Percentiles rank a stretch among this genome's conserved stretches.
Conservation (phyloP, 768 basidiomycete species). For the Hydnomerulius pinastri region DNA sequence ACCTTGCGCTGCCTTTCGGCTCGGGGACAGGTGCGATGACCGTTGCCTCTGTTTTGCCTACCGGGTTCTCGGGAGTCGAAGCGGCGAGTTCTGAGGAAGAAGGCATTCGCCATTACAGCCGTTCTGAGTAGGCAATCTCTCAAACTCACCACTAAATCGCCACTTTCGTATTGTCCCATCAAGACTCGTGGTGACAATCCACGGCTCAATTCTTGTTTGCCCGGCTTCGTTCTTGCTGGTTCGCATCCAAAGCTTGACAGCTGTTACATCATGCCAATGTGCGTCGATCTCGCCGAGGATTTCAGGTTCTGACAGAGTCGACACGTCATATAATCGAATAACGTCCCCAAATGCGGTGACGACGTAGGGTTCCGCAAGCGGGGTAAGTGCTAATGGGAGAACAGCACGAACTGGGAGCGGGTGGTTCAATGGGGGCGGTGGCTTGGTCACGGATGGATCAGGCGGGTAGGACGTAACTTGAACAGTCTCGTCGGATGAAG, state of each 20-base stretch:
- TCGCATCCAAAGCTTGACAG: slow-evolving; percentile 71
- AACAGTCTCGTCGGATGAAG: slow-evolving; percentile 86
- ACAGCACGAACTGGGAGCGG: slow-evolving; percentile 69
- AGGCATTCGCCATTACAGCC: no score
- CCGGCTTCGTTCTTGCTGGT: slow-evolving; percentile 45
- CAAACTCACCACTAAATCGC: slow-evolving; percentile 63
- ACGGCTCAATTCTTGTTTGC: slow-evolving; percentile 61
- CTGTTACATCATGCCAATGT: slow-evolving; percentile 89
- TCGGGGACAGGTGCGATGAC: slow-evolving; percentile 30
- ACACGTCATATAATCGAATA: slow-evolving; percentile 80
- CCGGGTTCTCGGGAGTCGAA: slow-evolving; percentile 25
- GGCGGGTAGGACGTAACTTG: slow-evolving; percentile 55
- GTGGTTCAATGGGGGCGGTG: slow-evolving; percentile 56
- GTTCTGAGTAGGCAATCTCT: no score
- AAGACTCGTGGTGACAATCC: slow-evolving; percentile 81
- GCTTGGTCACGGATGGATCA: slow-evolving; percentile 33
- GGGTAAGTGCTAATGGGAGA: slow-evolving; percentile 65
- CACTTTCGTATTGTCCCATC: slow-evolving; percentile 89
- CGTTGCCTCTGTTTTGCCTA: slow-evolving; percentile 14
- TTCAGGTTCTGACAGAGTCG: slow-evolving; percentile 65
- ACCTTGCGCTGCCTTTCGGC: slow-evolving; percentile 30
- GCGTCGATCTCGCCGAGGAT: slow-evolving; percentile 76
- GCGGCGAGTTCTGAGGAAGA: slow-evolving; percentile 25
- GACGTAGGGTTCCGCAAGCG: slow-evolving; percentile 70
- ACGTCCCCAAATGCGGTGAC: slow-evolving; percentile 85